These are phyloP conservation scores for Dioscorea cayenensis DNA, from an alignment of 116 monocot species.

Conservation along the genomic window DNA sequence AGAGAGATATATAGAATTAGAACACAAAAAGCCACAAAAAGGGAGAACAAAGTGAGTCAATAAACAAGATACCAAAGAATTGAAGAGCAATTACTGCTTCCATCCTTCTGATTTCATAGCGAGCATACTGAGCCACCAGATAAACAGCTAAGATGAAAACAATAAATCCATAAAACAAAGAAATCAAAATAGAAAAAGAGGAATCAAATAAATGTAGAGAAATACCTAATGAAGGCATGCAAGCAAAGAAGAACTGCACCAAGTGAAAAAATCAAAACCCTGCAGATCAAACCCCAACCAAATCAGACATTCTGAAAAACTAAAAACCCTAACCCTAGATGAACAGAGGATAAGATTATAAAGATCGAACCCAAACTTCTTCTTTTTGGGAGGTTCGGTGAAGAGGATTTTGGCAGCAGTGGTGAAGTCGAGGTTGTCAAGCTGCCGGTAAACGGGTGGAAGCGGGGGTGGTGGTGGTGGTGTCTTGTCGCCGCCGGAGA, in stretches of 20 bases:
- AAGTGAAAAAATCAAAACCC: constrained; percentile 89
- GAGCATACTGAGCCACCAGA: constrained; percentile 85
- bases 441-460: constrained; percentile 31
- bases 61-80: neutral
- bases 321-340: constrained; percentile 5
- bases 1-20: no score
- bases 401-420: constrained; percentile 56
- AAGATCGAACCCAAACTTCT: constrained; percentile 49
- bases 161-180: neutral
- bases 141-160: constrained; percentile 53
- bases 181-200: neutral
- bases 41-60: no score
- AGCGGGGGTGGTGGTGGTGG: neutral
- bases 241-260: constrained; percentile 83
- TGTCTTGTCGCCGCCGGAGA: neutral
- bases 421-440: constrained; percentile 49
- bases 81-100: constrained; percentile 46
- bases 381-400: constrained; percentile 45
- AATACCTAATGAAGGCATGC: constrained; percentile 75
- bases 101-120: constrained; percentile 75
- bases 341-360: neutral
- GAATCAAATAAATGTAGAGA: neutral
- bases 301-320: neutral
- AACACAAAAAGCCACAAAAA: no score
- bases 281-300: constrained; percentile 18